These are phyloP conservation scores for Rutstroemia sp. DNA, from an alignment of 2,329 filamentous ascomycete species.

Conservation along the genomic window DNA sequence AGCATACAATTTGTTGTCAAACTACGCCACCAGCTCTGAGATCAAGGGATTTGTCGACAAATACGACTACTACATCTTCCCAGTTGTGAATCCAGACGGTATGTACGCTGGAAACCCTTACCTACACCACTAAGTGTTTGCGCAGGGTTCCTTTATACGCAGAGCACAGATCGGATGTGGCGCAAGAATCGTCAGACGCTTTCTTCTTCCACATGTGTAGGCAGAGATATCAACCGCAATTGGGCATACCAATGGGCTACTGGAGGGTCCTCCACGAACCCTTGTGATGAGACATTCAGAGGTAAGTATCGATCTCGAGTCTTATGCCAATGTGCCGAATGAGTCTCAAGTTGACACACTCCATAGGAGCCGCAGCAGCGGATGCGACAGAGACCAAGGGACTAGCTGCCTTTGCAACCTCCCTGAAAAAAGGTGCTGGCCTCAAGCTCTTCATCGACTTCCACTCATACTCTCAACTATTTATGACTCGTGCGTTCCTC, in stretches of 20 bases:
- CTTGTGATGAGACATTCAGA: conserved; percentile 43
- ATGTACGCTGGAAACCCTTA: conserved; percentile 11
- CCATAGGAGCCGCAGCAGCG: conserved; percentile 32
- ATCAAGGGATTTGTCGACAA: conserved; percentile 44
- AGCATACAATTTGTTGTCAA: conserved; percentile 40
- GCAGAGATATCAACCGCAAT: conserved; percentile 52
- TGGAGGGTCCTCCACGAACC: conserved; percentile 42
- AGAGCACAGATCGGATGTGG: conserved; percentile 51
- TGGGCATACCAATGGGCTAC: conserved; percentile 46
- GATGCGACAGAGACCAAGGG: conserved; percentile 45
- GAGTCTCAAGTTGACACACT: neutral
- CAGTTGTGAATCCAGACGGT: conserved; percentile 55
- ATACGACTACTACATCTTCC: conserved; percentile 60
- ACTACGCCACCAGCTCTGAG: conserved; percentile 34
- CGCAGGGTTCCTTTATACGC: conserved; percentile 50
- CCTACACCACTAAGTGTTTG: neutral
- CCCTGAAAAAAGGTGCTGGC: conserved; percentile 37
- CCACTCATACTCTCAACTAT: conserved; percentile 55
- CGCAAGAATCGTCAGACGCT: conserved; percentile 49
- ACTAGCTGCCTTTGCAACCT: conserved; percentile 40
- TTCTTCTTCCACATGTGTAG: conserved; percentile 35
- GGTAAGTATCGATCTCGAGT: conserved; percentile 19
- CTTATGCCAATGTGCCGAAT: neutral
- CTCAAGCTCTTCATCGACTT: conserved; percentile 58
- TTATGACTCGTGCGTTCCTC: conserved; percentile 37